Conservation (phyloP, 139 green algal species). For the Yamagishiella unicocca region DNA sequence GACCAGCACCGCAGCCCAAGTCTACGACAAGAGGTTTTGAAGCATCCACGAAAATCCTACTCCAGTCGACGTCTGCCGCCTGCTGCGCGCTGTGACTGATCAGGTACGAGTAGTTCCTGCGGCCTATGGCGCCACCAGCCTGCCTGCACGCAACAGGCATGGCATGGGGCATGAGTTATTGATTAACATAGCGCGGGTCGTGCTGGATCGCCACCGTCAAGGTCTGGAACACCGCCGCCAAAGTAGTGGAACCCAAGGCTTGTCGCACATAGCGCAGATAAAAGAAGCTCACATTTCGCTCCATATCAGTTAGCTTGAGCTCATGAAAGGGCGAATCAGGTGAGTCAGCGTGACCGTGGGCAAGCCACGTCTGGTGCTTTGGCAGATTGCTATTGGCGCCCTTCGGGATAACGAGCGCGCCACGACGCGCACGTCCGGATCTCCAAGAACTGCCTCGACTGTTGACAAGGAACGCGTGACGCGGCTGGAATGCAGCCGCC, state of each 20-base stretch:
- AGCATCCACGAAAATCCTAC: constrained; percentile 58
- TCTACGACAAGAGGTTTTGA: constrained; percentile 74
- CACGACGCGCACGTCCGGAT: background rate
- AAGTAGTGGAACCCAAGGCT: too few relatives aligned
- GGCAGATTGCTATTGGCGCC: background rate
- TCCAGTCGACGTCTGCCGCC: background rate
- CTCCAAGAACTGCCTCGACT: background rate
- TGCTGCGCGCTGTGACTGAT: background rate
- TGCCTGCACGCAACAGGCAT: background rate
- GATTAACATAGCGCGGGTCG: too few relatives aligned
- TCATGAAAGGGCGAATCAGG: constrained; percentile 29
- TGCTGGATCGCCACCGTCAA: too few relatives aligned
- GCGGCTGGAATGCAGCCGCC: background rate
- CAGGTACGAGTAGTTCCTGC: constrained; percentile 40
- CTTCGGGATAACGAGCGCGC: background rate
- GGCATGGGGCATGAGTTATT: too few relatives aligned
- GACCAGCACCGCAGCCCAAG: constrained; percentile 79
- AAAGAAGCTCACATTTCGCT: constrained; percentile 26
- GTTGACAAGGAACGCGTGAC: background rate
- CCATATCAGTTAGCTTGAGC: background rate
- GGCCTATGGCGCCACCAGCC: constrained; percentile 15
- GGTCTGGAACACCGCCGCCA: too few relatives aligned
- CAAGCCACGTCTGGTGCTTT: constrained; percentile 40
- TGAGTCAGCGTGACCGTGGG: background rate
- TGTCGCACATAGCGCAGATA: too few relatives aligned